These are phyloP conservation scores for Somion occarium DNA, from an alignment of 1,284 basidiomycete genomes.

Conservation along the genomic window DNA sequence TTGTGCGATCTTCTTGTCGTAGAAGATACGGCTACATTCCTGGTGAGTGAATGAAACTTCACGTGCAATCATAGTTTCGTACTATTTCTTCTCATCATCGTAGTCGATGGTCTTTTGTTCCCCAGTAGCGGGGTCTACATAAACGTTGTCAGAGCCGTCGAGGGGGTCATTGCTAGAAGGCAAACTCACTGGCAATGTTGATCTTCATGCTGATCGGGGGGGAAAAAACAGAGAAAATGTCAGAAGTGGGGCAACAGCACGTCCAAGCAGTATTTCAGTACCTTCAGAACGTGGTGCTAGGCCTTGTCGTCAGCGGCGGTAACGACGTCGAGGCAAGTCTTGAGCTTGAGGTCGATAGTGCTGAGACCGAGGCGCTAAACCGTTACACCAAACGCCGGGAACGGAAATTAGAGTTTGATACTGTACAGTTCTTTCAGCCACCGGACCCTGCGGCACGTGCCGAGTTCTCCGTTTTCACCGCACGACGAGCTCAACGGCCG, in stretches of 20 bases:
- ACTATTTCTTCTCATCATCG: conserved; percentile 91
- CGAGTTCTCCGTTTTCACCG: conserved; percentile 13
- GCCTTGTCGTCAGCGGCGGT: conserved; percentile 34
- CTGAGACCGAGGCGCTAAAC: background rate
- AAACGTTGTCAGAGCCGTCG: conserved; percentile 7
- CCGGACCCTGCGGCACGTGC: conserved; percentile 34
- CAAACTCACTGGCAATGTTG: conserved; percentile 87
- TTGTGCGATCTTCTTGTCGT: conserved; percentile 94
- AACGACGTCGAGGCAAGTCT: conserved; percentile 32
- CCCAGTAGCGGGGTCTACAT: conserved; percentile 86
- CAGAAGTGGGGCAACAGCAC: conserved; percentile 9
- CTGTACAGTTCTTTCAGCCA: conserved; percentile 38
- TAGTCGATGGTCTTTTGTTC: conserved; percentile 95
- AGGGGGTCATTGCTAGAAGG: conserved; percentile 2
- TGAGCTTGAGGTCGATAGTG: conserved; percentile 28
- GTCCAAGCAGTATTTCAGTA: conserved; percentile 21
- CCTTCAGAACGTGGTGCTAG: conserved; percentile 17
- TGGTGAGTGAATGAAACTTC: background rate
- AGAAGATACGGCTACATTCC: conserved; percentile 78
- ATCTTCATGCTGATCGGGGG: conserved; percentile 73
- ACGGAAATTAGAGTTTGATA: conserved; percentile 37
- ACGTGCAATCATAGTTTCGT: conserved; percentile 29
- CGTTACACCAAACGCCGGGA: conserved; percentile 20
- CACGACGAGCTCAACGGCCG: conserved; percentile 29
- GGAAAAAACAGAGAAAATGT: conserved; percentile 10